These are phyloP conservation scores for Neurospora sp. DNA, from an alignment of 495 filamentous ascomycete genomes.

Conservation along the genomic window DNA sequence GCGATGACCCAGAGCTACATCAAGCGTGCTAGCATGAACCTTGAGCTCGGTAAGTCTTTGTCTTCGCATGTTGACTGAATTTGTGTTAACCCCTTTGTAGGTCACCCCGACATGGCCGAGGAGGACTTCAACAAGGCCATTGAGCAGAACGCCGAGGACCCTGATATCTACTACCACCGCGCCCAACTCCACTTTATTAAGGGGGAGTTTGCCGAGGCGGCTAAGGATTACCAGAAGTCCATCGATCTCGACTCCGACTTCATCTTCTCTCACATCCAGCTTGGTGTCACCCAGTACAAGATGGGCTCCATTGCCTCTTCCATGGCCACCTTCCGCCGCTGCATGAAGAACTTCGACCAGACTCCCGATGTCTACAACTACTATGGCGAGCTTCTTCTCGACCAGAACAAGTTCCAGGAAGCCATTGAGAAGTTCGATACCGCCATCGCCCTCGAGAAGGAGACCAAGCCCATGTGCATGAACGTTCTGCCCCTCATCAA, in stretches of 20 bases:
- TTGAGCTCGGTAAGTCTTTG: constrained; percentile 69
- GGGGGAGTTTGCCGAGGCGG: constrained; percentile 81
- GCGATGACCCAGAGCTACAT: constrained; percentile 91
- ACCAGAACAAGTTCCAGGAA: constrained; percentile 90
- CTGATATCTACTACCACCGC: constrained; percentile 98
- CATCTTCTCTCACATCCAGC: constrained; percentile 99
- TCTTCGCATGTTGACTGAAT: neutral
- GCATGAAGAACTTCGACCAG: constrained; percentile 96
- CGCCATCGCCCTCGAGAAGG: constrained; percentile 95
- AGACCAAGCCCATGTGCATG: constrained; percentile 84
- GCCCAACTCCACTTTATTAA: constrained; percentile 98
- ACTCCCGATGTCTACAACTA: constrained; percentile 99
- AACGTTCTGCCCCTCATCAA: constrained; percentile 97
- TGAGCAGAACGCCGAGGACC: constrained; percentile 76
- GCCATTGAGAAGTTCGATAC: constrained; percentile 98
- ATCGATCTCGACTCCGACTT: constrained; percentile 93
- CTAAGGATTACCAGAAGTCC: constrained; percentile 98
- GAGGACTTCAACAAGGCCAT: constrained; percentile 83
- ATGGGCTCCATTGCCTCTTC: constrained; percentile 96
- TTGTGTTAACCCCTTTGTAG: constrained; percentile 33
- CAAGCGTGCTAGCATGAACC: constrained; percentile 95
- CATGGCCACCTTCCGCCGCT: constrained; percentile 95
- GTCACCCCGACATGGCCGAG: constrained; percentile 75
- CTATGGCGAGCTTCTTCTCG: constrained; percentile 94
- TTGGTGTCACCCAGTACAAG: constrained; percentile 99